Percentiles rank a stretch among this genome's conserved stretches.
Conservation (phyloP, 768 basidiomycete genomes). For the Lyophyllum shimeji region DNA sequence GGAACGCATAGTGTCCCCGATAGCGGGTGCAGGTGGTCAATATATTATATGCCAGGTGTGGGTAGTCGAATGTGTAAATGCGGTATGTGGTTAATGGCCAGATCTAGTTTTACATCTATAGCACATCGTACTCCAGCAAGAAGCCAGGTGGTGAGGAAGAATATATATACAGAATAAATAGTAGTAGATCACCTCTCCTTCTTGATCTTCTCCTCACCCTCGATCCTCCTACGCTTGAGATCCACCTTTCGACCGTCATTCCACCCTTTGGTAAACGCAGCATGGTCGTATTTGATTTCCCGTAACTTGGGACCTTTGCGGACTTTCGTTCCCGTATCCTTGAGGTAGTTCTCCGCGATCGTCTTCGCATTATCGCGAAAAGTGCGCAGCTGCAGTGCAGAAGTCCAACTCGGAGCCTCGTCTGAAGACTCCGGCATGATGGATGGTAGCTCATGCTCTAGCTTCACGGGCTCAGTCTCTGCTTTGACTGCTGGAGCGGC, state of each 20-base stretch:
- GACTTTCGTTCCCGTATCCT: neutral
- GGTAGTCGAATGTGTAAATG: neutral
- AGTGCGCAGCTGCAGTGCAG: slow-evolving; percentile 6
- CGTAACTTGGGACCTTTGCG: neutral
- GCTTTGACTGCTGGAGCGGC: neutral
- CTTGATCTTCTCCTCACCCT: neutral
- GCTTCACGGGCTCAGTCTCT: neutral
- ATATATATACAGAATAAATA: neutral
- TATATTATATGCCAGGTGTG: neutral
- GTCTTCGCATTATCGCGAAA: slow-evolving; percentile 7
- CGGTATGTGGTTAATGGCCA: neutral
- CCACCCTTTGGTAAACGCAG: slow-evolving; percentile 7
- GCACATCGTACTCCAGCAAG: neutral
- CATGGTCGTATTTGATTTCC: neutral
- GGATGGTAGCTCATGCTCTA: too few species aligned
- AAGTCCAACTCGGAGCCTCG: neutral
- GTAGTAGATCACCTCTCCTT: neutral
- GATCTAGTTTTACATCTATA: neutral
- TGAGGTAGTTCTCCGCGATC: slow-evolving; percentile 5
- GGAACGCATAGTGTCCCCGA: slow-evolving; percentile 12
- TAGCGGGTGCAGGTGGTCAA: neutral
- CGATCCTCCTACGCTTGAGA: slow-evolving; percentile 4
- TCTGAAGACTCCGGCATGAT: neutral
- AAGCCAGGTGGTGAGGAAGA: neutral
- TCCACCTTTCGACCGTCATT: slow-evolving; percentile 6